Base-by-base conservation (phyloP, 805 yeast genomes). In the Sugiyamaella qingdaonensis region DNA sequence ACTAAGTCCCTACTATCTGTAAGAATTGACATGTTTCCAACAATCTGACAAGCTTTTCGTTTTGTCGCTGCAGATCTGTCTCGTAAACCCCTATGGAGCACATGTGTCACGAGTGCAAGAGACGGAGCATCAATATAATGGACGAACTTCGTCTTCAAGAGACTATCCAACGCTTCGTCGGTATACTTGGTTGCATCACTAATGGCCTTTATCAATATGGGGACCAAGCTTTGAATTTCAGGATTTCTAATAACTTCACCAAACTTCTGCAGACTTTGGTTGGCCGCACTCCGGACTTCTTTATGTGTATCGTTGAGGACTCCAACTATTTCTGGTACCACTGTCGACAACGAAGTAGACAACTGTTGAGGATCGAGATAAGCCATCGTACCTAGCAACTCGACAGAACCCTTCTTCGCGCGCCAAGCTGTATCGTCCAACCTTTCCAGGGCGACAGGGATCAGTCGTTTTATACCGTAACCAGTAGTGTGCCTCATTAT, bases 41-140 rank as follows among this genome's bases (percentile, higher is more conserved):
- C 97, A 75, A 94, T 92, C 71, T 94, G 97, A 69, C 98, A 91
- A 0, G 98, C 92, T 68, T 89, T 89, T 68, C 87, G 82, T 74
- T 92, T 94, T 4, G 94, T 88, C 42, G 83, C 77, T 0, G 98
- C 97, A n/a, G 96, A 86, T 64, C 99, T 77, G 61, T 92, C 98
- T 49, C 80, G 82, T 87, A 94, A 83, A 73, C 98, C 99, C 69
- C 99, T 82, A 67, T 89, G 94, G 46, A 94, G 85, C 49, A 94
- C 97, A 66, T 91, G 97, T 57, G 91, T 88, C 52, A 94, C 89
- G 62, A 94, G 78, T 0, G 99, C 99, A 64, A 94, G 76, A 1
- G 98, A 92, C 2, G 99, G 98, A 18, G 97, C 97, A 72, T 94
- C 99, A 60, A 94, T 92, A 69, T 92, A 94, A 70, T 94, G 99